A percentile compares a stretch with the other conserved stretches of the same genome.
phyloP scores from a whole-genome alignment of 2,329 filamentous ascomycete genomes.

The Paradendryphiella salina region DNA sequence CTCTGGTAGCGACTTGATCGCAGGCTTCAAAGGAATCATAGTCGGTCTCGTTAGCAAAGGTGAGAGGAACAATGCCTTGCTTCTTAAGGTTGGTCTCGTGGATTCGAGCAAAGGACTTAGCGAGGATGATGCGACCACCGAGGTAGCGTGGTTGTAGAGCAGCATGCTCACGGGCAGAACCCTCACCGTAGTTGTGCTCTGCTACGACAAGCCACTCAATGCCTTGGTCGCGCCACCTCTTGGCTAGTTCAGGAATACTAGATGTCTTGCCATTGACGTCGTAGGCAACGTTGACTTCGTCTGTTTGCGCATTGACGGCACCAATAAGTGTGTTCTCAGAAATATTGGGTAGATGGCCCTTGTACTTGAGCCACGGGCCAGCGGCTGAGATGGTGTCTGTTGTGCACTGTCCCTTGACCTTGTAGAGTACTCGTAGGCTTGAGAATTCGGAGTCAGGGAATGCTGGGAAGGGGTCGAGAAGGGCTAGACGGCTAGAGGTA shows the following conservation, averaged over 20 bases:
- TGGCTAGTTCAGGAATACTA: conserved; percentile 85
- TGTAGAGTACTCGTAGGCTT: conserved; percentile 85
- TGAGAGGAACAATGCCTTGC: conserved; percentile 93
- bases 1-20: conserved; percentile 80
- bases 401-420: conserved; percentile 96
- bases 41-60: conserved; percentile 83
- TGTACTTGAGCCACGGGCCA: conserved; percentile 98
- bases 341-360: conserved; percentile 98
- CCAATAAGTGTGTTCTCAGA: conserved; percentile 96
- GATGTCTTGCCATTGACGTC: conserved; percentile 75
- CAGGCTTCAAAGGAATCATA: conserved; percentile 83
- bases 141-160: conserved; percentile 90
- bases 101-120: conserved; percentile 87
- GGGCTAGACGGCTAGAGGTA: conserved; percentile 83
- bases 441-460: conserved; percentile 78
- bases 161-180: conserved; percentile 85
- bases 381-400: conserved; percentile 98
- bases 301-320: conserved; percentile 87
- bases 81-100: conserved; percentile 97
- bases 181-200: conserved; percentile 97
- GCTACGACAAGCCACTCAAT: conserved; percentile 91
- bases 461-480: conserved; percentile 84
- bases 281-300: conserved; percentile 89
- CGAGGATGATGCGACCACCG: conserved; percentile 78
- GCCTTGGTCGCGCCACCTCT: conserved; percentile 75